These are phyloP conservation scores for Funneliformis geosporum DNA, from an alignment of 192 early-diverging fungal species.

Conservation along the genomic window DNA sequence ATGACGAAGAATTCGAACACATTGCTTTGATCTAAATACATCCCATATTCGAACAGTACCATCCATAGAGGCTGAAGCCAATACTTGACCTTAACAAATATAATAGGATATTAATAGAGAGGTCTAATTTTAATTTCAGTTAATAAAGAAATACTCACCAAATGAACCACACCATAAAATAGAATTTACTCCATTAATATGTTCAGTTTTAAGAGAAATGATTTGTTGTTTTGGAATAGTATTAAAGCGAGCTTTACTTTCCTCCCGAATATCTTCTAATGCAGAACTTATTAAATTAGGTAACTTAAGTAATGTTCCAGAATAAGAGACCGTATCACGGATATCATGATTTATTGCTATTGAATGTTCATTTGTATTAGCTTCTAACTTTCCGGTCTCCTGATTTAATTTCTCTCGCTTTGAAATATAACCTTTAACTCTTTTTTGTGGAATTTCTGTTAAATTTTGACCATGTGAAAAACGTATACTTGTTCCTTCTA, in stretches of 20 bases:
- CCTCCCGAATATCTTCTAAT: neutral
- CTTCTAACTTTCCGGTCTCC: too few relatives aligned
- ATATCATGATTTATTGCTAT: neutral
- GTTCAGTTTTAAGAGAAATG: conserved; percentile 4
- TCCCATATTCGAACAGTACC: conserved; percentile 29
- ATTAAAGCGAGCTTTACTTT: neutral
- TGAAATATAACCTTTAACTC: conserved; percentile 15
- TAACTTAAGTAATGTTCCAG: neutral
- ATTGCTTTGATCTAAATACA: conserved; percentile 29
- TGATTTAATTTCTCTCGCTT: conserved; percentile 14
- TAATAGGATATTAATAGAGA: neutral
- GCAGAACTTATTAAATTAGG: conserved; percentile 13
- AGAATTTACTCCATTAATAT: conserved; percentile 15
- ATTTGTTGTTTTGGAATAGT: conserved; percentile 14
- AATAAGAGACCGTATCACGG: neutral
- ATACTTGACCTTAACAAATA: conserved; percentile 26
- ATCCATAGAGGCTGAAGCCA: conserved; percentile 34
- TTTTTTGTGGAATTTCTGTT: neutral
- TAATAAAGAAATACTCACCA: conserved; percentile 6
- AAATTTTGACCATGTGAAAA: neutral
- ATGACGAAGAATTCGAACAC: conserved; percentile 11
- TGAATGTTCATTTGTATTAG: neutral
- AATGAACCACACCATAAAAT: conserved; percentile 32
- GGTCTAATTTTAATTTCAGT: neutral
- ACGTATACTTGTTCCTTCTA: neutral